Percentiles rank a stretch among this genome's conserved stretches.
These are phyloP conservation scores for Colletotrichum gloeosporioides DNA, from an alignment of 2,329 filamentous ascomycete species.

Conservation along the genomic window DNA sequence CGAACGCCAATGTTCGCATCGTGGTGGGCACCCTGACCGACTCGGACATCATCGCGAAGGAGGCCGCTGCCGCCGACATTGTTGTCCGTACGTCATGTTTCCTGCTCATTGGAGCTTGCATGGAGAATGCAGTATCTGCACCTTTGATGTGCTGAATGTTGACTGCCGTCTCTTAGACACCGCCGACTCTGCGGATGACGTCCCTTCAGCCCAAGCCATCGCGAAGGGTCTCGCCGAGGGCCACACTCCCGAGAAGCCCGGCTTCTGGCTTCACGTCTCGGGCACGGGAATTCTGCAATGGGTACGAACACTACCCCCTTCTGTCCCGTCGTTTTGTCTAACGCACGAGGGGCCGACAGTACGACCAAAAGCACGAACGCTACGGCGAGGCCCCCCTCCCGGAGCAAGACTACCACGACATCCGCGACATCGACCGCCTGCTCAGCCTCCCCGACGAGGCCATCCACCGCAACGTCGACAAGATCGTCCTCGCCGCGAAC, in stretches of 20 bases:
- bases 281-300: constrained; percentile 54
- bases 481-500: constrained; percentile 59
- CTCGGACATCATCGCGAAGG: constrained; percentile 51
- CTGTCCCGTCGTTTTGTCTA: neutral
- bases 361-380: constrained; percentile 46
- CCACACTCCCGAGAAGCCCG: constrained; percentile 48
- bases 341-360: constrained; percentile 23
- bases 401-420: constrained; percentile 61
- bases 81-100: constrained; percentile 48
- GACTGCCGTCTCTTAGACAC: constrained; percentile 41
- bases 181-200: constrained; percentile 52
- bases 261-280: constrained; percentile 56
- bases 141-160: neutral
- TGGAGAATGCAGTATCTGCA: neutral
- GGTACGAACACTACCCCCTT: neutral
- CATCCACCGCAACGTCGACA: constrained; percentile 72
- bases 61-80: constrained; percentile 55
- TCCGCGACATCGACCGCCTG: constrained; percentile 60
- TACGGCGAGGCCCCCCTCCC: constrained; percentile 48
- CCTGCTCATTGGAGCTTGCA: neutral
- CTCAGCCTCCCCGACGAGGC: constrained; percentile 60
- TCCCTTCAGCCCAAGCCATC: constrained; percentile 47
- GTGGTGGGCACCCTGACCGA: constrained; percentile 55
- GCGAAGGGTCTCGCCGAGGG: constrained; percentile 48
- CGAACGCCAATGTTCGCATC: constrained; percentile 42